phyloP scores from a whole-genome alignment of 495 filamentous ascomycete species.

The Jackrogersella multiformis region DNA sequence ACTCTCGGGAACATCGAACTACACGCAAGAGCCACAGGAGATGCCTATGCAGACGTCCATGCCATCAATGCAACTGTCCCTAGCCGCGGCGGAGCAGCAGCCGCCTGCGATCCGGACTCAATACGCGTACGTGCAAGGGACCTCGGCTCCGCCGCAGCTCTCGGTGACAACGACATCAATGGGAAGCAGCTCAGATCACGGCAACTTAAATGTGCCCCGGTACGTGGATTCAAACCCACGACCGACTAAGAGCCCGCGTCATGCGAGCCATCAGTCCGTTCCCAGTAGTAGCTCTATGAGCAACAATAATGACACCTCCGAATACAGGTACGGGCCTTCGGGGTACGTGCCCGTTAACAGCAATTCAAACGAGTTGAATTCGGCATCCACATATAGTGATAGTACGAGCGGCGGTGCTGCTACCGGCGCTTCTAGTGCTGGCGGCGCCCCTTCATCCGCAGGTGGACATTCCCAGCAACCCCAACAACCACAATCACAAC shows the following conservation, averaged over 20 bases:
- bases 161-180: slow-evolving; percentile 52
- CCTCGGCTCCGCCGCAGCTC: slow-evolving; percentile 55
- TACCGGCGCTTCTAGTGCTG: slow-evolving; percentile 18
- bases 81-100: slow-evolving; percentile 52
- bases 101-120: slow-evolving; percentile 57
- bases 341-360: slow-evolving; percentile 38
- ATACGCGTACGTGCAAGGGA: slow-evolving; percentile 58
- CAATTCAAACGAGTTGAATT: slow-evolving; percentile 47
- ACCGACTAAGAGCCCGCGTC: slow-evolving; percentile 63
- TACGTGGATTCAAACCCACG: slow-evolving; percentile 64
- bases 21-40: slow-evolving; percentile 59
- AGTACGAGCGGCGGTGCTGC: slow-evolving; percentile 28
- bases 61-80: slow-evolving; percentile 59
- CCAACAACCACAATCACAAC: slow-evolving; percentile 36
- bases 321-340: slow-evolving; percentile 60
- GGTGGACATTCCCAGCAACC: slow-evolving; percentile 33
- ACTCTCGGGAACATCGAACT: slow-evolving; percentile 53
- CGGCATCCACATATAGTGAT: slow-evolving; percentile 48
- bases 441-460: slow-evolving; percentile 33
- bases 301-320: slow-evolving; percentile 55
- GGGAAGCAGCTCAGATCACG: slow-evolving; percentile 46
- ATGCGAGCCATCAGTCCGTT: slow-evolving; percentile 59
- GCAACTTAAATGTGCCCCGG: slow-evolving; percentile 54
- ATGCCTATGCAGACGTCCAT: slow-evolving; percentile 60
- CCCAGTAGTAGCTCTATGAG: slow-evolving; percentile 53